These are phyloP conservation scores for Pezicula radicicola DNA, from an alignment of 2,329 filamentous ascomycete genomes.

Conservation along the genomic window DNA sequence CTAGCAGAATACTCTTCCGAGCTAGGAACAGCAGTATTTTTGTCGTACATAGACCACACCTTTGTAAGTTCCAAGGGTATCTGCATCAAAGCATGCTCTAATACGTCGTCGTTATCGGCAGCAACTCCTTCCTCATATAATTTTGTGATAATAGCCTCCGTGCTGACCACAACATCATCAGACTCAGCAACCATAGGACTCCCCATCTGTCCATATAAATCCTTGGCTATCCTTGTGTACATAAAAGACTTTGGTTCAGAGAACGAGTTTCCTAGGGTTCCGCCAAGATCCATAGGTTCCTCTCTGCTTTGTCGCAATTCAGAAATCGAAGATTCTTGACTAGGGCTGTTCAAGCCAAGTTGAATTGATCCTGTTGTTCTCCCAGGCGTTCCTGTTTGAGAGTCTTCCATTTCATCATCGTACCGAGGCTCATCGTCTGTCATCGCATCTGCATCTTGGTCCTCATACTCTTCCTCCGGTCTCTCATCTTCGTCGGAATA, in stretches of 20 bases:
- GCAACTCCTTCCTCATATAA: conserved; percentile 63
- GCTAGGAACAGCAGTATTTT: conserved; percentile 42
- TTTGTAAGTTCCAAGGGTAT: conserved; percentile 48
- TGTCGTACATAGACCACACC: conserved; percentile 51
- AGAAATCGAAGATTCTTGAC: conserved; percentile 33
- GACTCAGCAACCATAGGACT: conserved; percentile 64
- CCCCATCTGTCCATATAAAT: conserved; percentile 57
- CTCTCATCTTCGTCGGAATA: conserved; percentile 30
- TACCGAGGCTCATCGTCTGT: conserved; percentile 37
- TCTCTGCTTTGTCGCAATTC: conserved; percentile 13
- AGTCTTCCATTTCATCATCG: conserved; percentile 25
- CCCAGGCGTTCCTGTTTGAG: conserved; percentile 26
- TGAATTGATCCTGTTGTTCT: conserved; percentile 21
- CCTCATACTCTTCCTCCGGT: conserved; percentile 33
- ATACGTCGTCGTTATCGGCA: conserved; percentile 50
- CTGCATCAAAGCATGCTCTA: conserved; percentile 54
- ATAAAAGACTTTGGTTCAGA: conserved; percentile 12
- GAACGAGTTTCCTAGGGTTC: conserved; percentile 12
- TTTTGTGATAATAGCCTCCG: conserved; percentile 66
- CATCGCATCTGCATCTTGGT: conserved; percentile 33
- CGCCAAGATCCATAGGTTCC: conserved; percentile 8
- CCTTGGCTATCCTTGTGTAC: conserved; percentile 70
- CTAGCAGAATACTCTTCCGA: conserved; percentile 54
- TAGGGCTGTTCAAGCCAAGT: conserved; percentile 41
- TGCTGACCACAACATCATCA: conserved; percentile 69